A percentile compares a stretch with the other conserved stretches of the same genome.
phyloP scores from a whole-genome alignment of 441 rosid species.

The Pelargonium australe region DNA sequence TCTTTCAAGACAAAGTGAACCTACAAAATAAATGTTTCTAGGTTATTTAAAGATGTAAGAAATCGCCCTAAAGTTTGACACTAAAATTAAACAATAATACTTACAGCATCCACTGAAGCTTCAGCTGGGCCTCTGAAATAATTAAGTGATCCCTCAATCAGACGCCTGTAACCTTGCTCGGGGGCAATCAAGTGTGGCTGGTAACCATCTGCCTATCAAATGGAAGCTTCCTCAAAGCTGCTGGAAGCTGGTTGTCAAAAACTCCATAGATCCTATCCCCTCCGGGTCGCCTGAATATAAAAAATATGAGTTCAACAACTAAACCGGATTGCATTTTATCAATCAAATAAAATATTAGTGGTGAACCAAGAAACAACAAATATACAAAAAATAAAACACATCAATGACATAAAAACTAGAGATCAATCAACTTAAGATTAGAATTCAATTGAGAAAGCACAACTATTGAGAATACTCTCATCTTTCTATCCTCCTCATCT shows the following conservation, averaged over 20 bases:
- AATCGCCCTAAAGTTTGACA: neutral
- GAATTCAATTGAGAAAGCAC: too few species aligned
- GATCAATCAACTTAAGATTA: too few species aligned
- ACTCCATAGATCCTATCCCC: constrained; percentile 95
- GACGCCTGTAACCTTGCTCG: constrained; percentile 95
- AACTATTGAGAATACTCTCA: too few species aligned
- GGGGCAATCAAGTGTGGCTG: constrained; percentile 99
- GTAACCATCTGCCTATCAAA: constrained; percentile 98
- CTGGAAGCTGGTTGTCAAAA: constrained; percentile 92
- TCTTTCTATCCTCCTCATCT: too few species aligned
- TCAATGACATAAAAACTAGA: too few species aligned
- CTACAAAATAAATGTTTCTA: constrained; percentile 31
- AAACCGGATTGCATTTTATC: neutral
- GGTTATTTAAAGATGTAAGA: neutral
- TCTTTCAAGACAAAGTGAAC: constrained; percentile 93
- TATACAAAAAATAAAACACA: too few species aligned
- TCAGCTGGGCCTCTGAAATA: constrained; percentile 98
- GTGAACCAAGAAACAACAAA: too few species aligned
- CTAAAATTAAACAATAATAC: constrained; percentile 9
- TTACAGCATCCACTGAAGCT: constrained; percentile 95
- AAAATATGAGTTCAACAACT: neutral
- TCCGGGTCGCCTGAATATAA: constrained; percentile 72
- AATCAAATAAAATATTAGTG: neutral
- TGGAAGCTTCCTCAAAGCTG: constrained; percentile 91
- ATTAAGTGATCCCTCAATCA: constrained; percentile 87